A percentile compares a stretch with the other conserved stretches of the same genome.
Evolutionary conservation across 768 basidiomycete genomes (phyloP).

Genomic region (Tulasnella sp.): DNA sequence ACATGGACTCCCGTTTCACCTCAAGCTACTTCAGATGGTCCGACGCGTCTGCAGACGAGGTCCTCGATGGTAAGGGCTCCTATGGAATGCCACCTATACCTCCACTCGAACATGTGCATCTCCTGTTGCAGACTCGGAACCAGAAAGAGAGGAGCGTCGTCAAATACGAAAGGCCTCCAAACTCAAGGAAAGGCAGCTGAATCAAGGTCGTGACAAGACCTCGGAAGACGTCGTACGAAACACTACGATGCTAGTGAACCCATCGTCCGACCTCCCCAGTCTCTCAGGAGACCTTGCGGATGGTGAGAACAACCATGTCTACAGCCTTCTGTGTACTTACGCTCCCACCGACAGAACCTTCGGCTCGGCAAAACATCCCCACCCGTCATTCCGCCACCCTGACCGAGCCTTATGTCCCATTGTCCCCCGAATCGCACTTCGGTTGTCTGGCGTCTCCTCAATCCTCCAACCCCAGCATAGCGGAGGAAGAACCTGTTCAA

Average conservation of each 20-base stretch:
- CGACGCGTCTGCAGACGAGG: constrained; percentile 7
- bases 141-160: constrained; percentile 8
- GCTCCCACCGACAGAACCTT: not conserved
- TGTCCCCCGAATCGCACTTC: not conserved
- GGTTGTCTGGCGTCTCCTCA: not conserved
- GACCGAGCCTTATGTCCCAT: not conserved
- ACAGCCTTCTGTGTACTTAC: not conserved
- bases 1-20: not conserved
- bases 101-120: not conserved
- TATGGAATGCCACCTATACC: not conserved
- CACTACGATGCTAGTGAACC: too few species aligned
- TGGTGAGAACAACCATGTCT: not conserved
- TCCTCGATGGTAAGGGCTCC: constrained; percentile 12
- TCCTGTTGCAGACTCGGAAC: constrained; percentile 10
- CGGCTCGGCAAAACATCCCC: not conserved
- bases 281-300: not conserved
- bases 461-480: not conserved
- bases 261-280: not conserved
- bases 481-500: not conserved
- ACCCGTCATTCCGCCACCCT: not conserved
- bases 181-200: not conserved
- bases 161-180: not conserved
- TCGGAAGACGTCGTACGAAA: not conserved
- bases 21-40: not conserved
- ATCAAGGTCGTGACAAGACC: not conserved